These are phyloP conservation scores for Umbelopsis vinacea DNA, from an alignment of 192 early-diverging fungal species.

Conservation along the genomic window DNA sequence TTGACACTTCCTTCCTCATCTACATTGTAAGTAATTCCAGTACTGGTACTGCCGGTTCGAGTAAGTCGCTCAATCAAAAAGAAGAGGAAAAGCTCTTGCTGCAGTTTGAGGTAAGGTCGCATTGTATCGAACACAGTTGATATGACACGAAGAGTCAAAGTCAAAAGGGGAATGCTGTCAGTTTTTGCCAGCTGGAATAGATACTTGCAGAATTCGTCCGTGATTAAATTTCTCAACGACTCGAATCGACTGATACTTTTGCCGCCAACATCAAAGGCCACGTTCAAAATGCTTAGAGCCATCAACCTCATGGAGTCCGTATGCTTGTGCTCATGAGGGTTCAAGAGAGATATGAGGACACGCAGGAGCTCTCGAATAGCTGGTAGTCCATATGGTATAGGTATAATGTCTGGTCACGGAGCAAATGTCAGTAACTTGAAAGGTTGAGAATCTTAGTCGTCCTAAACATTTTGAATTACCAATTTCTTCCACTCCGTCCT, in stretches of 20 bases:
- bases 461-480: not conserved
- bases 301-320: slow-evolving; percentile 93
- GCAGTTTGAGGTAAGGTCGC: slow-evolving; percentile 70
- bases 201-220: slow-evolving; percentile 85
- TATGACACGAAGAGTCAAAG: slow-evolving; percentile 65
- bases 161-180: slow-evolving; percentile 60
- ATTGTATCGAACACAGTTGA: slow-evolving; percentile 74
- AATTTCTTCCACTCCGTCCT: not conserved
- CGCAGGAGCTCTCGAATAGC: slow-evolving; percentile 89
- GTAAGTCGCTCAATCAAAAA: slow-evolving; percentile 59
- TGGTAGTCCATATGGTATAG: slow-evolving; percentile 77
- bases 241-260: slow-evolving; percentile 68
- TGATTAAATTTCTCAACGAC: slow-evolving; percentile 68
- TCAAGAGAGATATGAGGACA: slow-evolving; percentile 87
- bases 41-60: not conserved
- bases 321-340: slow-evolving; percentile 89
- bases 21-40: slow-evolving; percentile 21
- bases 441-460: not conserved
- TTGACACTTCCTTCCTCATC: slow-evolving; percentile 36
- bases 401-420: slow-evolving; percentile 3
- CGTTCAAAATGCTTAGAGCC: slow-evolving; percentile 85
- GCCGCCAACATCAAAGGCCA: slow-evolving; percentile 87
- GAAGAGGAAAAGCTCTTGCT: slow-evolving; percentile 78
- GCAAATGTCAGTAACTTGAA: not conserved
- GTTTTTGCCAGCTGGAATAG: slow-evolving; percentile 73